Evolutionary conservation across 2,329 filamentous ascomycete genomes (phyloP).

Genomic region (Fusarium sp.): DNA sequence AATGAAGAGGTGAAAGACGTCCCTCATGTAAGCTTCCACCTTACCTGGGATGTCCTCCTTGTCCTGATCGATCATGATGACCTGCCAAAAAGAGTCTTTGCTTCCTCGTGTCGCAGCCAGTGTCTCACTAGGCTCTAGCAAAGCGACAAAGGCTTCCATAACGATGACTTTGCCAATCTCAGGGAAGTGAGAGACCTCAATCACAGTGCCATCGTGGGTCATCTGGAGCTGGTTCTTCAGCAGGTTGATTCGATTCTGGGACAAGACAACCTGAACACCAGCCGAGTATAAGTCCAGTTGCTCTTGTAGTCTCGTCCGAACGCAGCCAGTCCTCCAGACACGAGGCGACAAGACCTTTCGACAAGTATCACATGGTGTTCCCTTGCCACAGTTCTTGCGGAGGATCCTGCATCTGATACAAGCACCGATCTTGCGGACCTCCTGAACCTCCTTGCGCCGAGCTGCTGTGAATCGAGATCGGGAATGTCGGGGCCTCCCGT

Average conservation of each 20-base stretch:
- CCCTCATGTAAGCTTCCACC: slow-evolving; percentile 71
- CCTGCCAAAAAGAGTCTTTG: slow-evolving; percentile 50
- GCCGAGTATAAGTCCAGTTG: slow-evolving; percentile 73
- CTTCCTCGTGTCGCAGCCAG: slow-evolving; percentile 50
- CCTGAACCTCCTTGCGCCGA: slow-evolving; percentile 73
- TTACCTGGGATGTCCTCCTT: slow-evolving; percentile 70
- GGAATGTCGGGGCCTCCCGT: slow-evolving; percentile 64
- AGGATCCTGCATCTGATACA: slow-evolving; percentile 75
- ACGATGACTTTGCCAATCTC: slow-evolving; percentile 58
- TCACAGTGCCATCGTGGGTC: slow-evolving; percentile 59
- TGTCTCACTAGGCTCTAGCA: slow-evolving; percentile 51
- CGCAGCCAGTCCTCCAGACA: slow-evolving; percentile 74
- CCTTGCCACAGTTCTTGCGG: slow-evolving; percentile 74
- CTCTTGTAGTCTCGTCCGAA: slow-evolving; percentile 71
- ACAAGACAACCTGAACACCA: slow-evolving; percentile 71
- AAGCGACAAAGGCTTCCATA: slow-evolving; percentile 50
- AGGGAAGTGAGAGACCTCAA: slow-evolving; percentile 71
- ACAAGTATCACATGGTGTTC: slow-evolving; percentile 72
- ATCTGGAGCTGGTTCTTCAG: slow-evolving; percentile 64
- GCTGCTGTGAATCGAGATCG: slow-evolving; percentile 68
- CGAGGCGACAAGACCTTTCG: slow-evolving; percentile 72
- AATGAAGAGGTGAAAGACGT: slow-evolving; percentile 68
- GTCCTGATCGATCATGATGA: slow-evolving; percentile 71
- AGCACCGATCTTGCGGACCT: slow-evolving; percentile 72
- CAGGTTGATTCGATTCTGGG: slow-evolving; percentile 68